phyloP scores from a whole-genome alignment of 1,284 basidiomycete species.

The Porodaedalea pini region DNA sequence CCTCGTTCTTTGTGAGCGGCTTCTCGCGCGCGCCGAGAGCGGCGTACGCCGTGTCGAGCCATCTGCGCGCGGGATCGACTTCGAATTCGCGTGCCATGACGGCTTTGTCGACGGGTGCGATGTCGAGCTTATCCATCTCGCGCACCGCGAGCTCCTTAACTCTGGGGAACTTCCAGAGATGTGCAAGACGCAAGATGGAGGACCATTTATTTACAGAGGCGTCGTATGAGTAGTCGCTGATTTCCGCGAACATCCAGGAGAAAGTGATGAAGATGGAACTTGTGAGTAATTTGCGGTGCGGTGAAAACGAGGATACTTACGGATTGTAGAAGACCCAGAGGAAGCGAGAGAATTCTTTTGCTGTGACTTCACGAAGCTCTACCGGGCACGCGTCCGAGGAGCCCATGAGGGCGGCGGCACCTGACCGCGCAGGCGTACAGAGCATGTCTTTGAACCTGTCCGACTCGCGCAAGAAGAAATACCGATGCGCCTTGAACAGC shows the following conservation, averaged over 20 bases:
- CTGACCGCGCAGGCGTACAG: slow-evolving; percentile 32
- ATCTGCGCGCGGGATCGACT: slow-evolving; percentile 54
- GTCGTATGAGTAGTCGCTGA: slow-evolving; percentile 34
- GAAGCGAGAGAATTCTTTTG: slow-evolving; percentile 50
- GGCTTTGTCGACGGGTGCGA: slow-evolving; percentile 60
- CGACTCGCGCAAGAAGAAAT: slow-evolving; percentile 66
- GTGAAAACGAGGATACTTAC: background rate
- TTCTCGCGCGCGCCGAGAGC: slow-evolving; percentile 51
- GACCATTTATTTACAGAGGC: slow-evolving; percentile 20
- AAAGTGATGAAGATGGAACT: slow-evolving; percentile 39
- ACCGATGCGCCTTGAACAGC: slow-evolving; percentile 55
- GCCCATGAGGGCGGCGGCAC: slow-evolving; percentile 38
- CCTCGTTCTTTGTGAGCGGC: slow-evolving; percentile 56
- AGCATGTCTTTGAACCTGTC: slow-evolving; percentile 37
- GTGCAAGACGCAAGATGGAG: slow-evolving; percentile 23
- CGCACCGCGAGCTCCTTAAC: slow-evolving; percentile 21
- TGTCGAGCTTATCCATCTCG: slow-evolving; percentile 49
- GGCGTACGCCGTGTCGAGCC: slow-evolving; percentile 26
- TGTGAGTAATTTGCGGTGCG: background rate
- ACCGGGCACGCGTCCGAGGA: slow-evolving; percentile 48
- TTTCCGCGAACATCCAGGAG: slow-evolving; percentile 50
- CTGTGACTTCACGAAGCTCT: slow-evolving; percentile 44
- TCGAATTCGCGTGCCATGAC: slow-evolving; percentile 51
- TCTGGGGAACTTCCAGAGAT: slow-evolving; percentile 23
- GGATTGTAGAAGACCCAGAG: slow-evolving; percentile 62